Percentiles rank a stretch among this genome's conserved stretches.
phyloP scores from a whole-genome alignment of 192 early-diverging fungal genomes.

The Diversispora eburnea region DNA sequence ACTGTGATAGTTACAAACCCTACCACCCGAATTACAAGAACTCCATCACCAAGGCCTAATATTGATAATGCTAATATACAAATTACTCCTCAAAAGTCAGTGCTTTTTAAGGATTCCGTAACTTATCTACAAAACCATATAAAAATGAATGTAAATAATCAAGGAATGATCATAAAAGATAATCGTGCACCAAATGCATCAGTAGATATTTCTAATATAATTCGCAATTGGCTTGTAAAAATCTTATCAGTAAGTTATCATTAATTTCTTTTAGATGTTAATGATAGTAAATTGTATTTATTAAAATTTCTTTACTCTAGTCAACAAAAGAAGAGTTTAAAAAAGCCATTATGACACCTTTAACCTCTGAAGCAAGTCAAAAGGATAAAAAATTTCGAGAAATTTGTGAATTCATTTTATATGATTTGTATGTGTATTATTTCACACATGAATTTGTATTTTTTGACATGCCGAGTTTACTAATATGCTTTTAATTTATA shows the following conservation, averaged over 20 bases:
- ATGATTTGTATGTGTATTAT: constrained; percentile 14
- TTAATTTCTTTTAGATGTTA: constrained; percentile 1
- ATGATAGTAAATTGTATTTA: constrained; percentile 11
- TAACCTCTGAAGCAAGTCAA: constrained; percentile 15
- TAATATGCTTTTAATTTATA: constrained; percentile 18
- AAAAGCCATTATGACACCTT: constrained; percentile 10
- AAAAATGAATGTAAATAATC: constrained; percentile 20
- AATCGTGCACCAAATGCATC: not conserved
- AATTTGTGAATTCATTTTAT: constrained; percentile 16
- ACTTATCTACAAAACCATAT: constrained; percentile 21
- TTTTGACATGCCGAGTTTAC: constrained; percentile 9
- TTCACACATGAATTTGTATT: not conserved
- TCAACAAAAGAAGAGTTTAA: constrained; percentile 12
- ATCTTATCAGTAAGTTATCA: constrained; percentile 14
- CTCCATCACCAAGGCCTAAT: constrained; percentile 18
- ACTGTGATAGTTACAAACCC: not conserved
- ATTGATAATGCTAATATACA: constrained; percentile 9
- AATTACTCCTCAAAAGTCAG: constrained; percentile 18
- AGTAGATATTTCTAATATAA: constrained; percentile 15
- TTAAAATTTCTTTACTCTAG: constrained; percentile 9
- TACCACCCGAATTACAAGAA: not conserved
- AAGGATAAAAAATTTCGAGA: constrained; percentile 21
- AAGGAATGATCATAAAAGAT: constrained; percentile 25
- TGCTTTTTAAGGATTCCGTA: constrained; percentile 19
- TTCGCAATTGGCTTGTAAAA: constrained; percentile 10